These are phyloP conservation scores for Quercus bicolor DNA, from an alignment of 306 rosid species.

Conservation along the genomic window DNA sequence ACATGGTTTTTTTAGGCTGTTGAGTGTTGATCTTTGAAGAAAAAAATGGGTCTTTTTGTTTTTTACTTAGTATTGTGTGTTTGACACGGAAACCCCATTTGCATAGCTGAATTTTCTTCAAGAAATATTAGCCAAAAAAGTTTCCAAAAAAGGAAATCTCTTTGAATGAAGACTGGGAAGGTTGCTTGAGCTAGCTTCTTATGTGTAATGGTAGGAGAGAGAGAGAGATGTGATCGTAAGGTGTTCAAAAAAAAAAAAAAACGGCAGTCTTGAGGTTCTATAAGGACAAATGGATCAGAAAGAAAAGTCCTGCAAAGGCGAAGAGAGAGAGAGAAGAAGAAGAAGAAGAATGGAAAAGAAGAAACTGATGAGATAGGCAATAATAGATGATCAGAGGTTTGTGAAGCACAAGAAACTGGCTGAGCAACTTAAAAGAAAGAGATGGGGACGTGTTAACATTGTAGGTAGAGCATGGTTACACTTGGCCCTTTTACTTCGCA, in stretches of 20 bases:
- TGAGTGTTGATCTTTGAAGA: not conserved
- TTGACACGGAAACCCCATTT: conserved; percentile 4
- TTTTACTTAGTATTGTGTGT: not conserved
- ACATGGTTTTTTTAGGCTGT: conserved; percentile 12
- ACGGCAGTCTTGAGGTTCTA: not conserved
- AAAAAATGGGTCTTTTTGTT: too few species aligned
- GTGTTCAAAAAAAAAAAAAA: not conserved
- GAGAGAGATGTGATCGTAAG: not conserved
- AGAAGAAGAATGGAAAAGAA: not conserved
- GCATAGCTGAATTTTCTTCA: not conserved
- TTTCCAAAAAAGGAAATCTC: not conserved
- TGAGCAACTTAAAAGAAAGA: conserved; percentile 18
- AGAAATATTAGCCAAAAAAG: not conserved
- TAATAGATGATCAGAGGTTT: not conserved
- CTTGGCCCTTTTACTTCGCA: not conserved
- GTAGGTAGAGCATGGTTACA: conserved; percentile 11
- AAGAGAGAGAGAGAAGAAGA: not conserved
- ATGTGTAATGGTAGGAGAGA: not conserved
- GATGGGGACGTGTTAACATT: conserved; percentile 23
- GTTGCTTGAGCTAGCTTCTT: not conserved
- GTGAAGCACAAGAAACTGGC: conserved; percentile 7
- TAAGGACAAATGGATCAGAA: not conserved
- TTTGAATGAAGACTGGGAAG: too few species aligned
- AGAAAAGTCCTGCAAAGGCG: not conserved
- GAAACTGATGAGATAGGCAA: not conserved